These are phyloP conservation scores for Scutellaria galericulata DNA, from an alignment of 257 asterid species.

Conservation along the genomic window DNA sequence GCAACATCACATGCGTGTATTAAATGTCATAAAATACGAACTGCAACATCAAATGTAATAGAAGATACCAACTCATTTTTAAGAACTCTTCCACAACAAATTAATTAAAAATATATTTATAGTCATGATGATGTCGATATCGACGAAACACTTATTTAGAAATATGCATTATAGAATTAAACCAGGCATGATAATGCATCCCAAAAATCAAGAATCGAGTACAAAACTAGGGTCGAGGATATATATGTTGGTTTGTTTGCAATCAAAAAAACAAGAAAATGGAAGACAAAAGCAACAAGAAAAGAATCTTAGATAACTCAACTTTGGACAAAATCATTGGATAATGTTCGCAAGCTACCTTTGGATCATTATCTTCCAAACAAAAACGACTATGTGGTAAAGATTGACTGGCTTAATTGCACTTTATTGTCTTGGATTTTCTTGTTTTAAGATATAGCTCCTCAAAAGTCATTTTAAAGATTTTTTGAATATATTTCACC, in stretches of 20 bases:
- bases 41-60: too few relatives aligned
- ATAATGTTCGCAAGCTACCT: conserved; percentile 26
- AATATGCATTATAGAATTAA: too few relatives aligned
- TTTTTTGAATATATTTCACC: not conserved
- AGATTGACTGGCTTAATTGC: not conserved
- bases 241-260: not conserved
- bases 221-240: conserved; percentile 15
- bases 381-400: not conserved
- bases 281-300: conserved; percentile 27
- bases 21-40: too few relatives aligned
- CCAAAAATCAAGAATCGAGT: conserved; percentile 23
- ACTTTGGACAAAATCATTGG: conserved; percentile 37
- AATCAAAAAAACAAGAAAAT: conserved; percentile 8
- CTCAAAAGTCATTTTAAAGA: not conserved
- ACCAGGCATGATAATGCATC: not conserved
- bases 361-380: conserved; percentile 27
- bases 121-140: too few relatives aligned
- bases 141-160: too few relatives aligned
- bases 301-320: conserved; percentile 36
- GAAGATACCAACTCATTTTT: too few relatives aligned
- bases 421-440: conserved; percentile 6
- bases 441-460: not conserved
- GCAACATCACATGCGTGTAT: too few relatives aligned
- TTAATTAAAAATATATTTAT: too few relatives aligned
- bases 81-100: too few relatives aligned